Base-by-base conservation (phyloP, 2,329 filamentous ascomycete genomes). In the Penicillium psychrosexuale region DNA sequence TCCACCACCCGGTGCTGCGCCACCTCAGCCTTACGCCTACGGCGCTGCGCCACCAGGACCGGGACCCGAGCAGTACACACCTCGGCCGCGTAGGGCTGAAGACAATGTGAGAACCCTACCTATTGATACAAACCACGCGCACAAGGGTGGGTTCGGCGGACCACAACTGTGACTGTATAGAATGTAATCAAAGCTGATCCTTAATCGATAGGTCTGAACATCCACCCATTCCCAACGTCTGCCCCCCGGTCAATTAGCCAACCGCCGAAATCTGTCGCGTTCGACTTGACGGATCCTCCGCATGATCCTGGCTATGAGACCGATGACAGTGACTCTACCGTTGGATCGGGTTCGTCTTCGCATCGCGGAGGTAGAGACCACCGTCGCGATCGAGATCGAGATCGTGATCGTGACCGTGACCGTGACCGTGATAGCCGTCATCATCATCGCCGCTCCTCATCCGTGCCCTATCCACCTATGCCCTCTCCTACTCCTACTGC, bases 71-170 rank as follows among this genome's bases (percentile, higher is more conserved):
- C 67, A 69, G n/a, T 77, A 77, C 57, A 69, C 70, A 24, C 63
- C 71, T 28, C 64, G 67, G 62, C 67, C 71, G 47, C 67, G 71
- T 58, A 69, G 74, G 61, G 72, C 70, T 56, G 76, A 78, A 69
- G 77, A 79, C 67, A 79, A 79, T 77, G 78, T 80, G 76, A 79
- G 77, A 65, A 62, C 63, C 67, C 68, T 66, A 62, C 60, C 67
- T 66, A 65, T 65, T 67, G 67, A 71, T 66, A 65, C 70, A 66
- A 63, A 69, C 64, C 69, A 67, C 63, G 61, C 62, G 64, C 60
- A 67, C 62, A 68, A 75, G 73, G 75, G 75, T 78, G 75, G 69
- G 75, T 78, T 71, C 59, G 58, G 47, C 56, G 60, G 62, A 60
- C 55, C 51, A 44, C 33, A 36, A 39, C 42, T 47, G 43, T 38